phyloP scores from a whole-genome alignment of 768 basidiomycete genomes.

The Kwoniella europaea region DNA sequence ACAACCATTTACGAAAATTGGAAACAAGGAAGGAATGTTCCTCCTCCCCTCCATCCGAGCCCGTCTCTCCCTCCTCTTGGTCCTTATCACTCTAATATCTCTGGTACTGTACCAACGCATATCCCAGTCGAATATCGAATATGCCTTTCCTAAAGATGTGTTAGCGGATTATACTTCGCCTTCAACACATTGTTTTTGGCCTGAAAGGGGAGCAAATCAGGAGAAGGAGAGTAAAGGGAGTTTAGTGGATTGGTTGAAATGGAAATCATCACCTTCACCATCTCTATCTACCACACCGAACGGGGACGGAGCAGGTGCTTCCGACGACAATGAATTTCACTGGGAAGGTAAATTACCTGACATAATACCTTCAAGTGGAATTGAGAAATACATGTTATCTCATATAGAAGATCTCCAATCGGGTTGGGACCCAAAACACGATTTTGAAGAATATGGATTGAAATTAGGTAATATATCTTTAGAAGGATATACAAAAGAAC shows the following conservation, averaged over 20 bases:
- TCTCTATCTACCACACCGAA: neutral
- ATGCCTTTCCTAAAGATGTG: slow-evolving; percentile 17
- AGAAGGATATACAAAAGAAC: slow-evolving; percentile 31
- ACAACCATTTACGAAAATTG: too few relatives aligned
- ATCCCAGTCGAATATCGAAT: slow-evolving; percentile 4
- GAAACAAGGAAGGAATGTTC: neutral
- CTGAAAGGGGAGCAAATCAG: neutral
- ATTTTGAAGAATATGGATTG: slow-evolving; percentile 32
- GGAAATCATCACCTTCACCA: slow-evolving; percentile 6
- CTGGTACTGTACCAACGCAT: slow-evolving; percentile 1
- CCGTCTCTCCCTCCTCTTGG: neutral
- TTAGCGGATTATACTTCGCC: slow-evolving; percentile 32
- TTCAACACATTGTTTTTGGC: slow-evolving; percentile 30
- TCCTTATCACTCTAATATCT: neutral
- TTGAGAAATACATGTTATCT: slow-evolving; percentile 31
- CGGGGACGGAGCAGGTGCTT: neutral
- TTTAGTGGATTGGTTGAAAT: slow-evolving; percentile 13
- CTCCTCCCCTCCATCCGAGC: neutral
- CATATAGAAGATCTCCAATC: slow-evolving; percentile 30
- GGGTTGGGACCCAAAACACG: slow-evolving; percentile 28
- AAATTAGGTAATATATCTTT: slow-evolving; percentile 34
- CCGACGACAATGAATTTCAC: neutral
- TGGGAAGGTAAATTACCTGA: slow-evolving; percentile 27
- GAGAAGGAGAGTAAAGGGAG: neutral
- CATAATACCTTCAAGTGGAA: slow-evolving; percentile 27